These are phyloP conservation scores for Penicillium brasilianum DNA, from an alignment of 2,329 filamentous ascomycete genomes.

Conservation along the genomic window DNA sequence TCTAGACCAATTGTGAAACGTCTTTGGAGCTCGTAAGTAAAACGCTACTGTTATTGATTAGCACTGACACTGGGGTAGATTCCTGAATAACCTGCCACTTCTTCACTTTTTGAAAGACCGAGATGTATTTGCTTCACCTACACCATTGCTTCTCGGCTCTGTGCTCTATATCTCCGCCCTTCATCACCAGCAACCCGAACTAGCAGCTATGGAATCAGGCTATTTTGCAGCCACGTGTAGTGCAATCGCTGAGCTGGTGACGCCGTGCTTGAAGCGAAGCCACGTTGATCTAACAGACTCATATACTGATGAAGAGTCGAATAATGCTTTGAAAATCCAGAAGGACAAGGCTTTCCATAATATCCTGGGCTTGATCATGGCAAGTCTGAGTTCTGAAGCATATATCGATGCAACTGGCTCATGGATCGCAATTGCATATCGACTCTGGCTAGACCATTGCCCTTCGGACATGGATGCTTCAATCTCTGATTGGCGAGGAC, in stretches of 20 bases:
- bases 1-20: slow-evolving; percentile 30
- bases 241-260: slow-evolving; percentile 33
- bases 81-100: slow-evolving; percentile 35
- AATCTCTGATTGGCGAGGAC: slow-evolving; percentile 29
- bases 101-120: slow-evolving; percentile 37
- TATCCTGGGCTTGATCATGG: slow-evolving; percentile 38
- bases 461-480: slow-evolving; percentile 20
- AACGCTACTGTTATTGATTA: neutral
- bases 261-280: slow-evolving; percentile 11
- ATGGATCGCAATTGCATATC: slow-evolving; percentile 40
- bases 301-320: neutral
- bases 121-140: slow-evolving; percentile 32
- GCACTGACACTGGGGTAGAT: slow-evolving; percentile 24
- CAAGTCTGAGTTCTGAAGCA: slow-evolving; percentile 38
- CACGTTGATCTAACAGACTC: neutral
- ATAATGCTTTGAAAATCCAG: slow-evolving; percentile 2
- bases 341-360: slow-evolving; percentile 31
- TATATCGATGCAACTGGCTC: slow-evolving; percentile 34
- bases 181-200: slow-evolving; percentile 27
- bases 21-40: slow-evolving; percentile 35
- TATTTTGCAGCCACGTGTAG: slow-evolving; percentile 35
- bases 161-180: slow-evolving; percentile 39
- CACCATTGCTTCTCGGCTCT: slow-evolving; percentile 35
- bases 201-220: slow-evolving; percentile 26
- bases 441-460: slow-evolving; percentile 36